These are phyloP conservation scores for Cryptococcus deneoformans DNA, from an alignment of 1,284 basidiomycete genomes.

Conservation along the genomic window DNA sequence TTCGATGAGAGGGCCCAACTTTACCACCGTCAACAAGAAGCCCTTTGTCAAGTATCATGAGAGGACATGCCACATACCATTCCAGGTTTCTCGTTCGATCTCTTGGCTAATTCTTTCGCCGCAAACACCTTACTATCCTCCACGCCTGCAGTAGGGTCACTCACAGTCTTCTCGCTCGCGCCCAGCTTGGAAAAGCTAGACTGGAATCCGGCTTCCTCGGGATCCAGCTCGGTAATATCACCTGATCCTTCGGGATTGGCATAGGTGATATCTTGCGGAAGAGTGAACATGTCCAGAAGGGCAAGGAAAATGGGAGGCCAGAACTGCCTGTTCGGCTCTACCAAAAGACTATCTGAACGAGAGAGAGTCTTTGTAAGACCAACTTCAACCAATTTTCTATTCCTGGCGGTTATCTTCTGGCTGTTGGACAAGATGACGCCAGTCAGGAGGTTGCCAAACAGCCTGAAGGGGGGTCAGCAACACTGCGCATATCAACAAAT, in stretches of 20 bases:
- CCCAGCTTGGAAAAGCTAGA: slow-evolving; percentile 88
- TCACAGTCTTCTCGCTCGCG: slow-evolving; percentile 58
- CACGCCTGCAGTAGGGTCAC: slow-evolving; percentile 51
- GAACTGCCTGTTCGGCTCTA: slow-evolving; percentile 59
- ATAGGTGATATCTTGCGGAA: slow-evolving; percentile 64
- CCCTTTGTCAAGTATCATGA: not conserved
- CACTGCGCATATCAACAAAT: not conserved
- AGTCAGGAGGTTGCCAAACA: slow-evolving; percentile 79
- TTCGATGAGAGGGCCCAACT: slow-evolving; percentile 32
- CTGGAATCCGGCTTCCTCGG: slow-evolving; percentile 90
- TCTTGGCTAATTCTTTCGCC: slow-evolving; percentile 38
- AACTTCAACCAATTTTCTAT: slow-evolving; percentile 80
- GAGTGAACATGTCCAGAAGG: slow-evolving; percentile 71
- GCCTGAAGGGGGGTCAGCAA: slow-evolving; percentile 50
- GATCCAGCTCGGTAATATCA: slow-evolving; percentile 65
- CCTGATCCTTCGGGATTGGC: slow-evolving; percentile 48
- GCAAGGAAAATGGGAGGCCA: slow-evolving; percentile 72
- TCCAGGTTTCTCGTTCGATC: slow-evolving; percentile 45
- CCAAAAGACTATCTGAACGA: slow-evolving; percentile 65
- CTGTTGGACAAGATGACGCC: slow-evolving; percentile 80
- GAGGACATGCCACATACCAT: slow-evolving; percentile 27
- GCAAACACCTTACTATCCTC: slow-evolving; percentile 50
- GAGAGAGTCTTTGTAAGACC: slow-evolving; percentile 79
- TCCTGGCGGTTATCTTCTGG: slow-evolving; percentile 72
- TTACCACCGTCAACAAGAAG: not conserved